Evolutionary conservation across 2,329 filamentous ascomycete genomes (phyloP), one percentile per base, ranked within the genome.

Genomic region (Talaromyces amestolkiae): DNA sequence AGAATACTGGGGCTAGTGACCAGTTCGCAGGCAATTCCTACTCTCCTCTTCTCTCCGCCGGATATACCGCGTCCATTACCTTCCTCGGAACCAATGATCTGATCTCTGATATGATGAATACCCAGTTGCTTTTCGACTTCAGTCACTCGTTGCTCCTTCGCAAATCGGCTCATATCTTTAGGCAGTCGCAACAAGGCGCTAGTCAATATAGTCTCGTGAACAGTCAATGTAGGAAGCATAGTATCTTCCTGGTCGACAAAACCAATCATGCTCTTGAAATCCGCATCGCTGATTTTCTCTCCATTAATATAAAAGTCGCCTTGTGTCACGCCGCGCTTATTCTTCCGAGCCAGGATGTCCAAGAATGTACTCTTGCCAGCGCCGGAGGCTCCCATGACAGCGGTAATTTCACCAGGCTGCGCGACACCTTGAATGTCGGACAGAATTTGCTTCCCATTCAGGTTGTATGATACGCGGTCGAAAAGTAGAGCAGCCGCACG

Each of bases 241-340:
- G 94, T 96, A 75, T 99, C 95, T 74, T 99, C 95, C 79, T 99
- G 95, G 72, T 99, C 95, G 47, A 99, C 95, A 72, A 98, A 99
- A 24, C 96, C 95, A 69, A 97, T 90, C 61, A 98, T 92, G 68
- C 88, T 93, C 75, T 91, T 92, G 80, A 95, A 99, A 68, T 97
- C 92, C 35, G 86, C 78, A 75, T 97, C 92, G 37, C 83, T 84
- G 43, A 98, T 89, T 76, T 91, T 94, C 76, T 98, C 92, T 39
- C 95, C 96, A 70, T 98, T 98, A 73, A 99, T 88, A 72, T 90
- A 95, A 72, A 97, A 96, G 66, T 94, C 87, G 22, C 96, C 96
- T 9, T 84, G 81, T 0, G 91, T 86, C 2, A 83, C 78, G 45
- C 95, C 96, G 39, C 93, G 89, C 80, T 99, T 99, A 79, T 98